Conservation (phyloP, 441 rosid species). For the Erodium moschatum region DNA sequence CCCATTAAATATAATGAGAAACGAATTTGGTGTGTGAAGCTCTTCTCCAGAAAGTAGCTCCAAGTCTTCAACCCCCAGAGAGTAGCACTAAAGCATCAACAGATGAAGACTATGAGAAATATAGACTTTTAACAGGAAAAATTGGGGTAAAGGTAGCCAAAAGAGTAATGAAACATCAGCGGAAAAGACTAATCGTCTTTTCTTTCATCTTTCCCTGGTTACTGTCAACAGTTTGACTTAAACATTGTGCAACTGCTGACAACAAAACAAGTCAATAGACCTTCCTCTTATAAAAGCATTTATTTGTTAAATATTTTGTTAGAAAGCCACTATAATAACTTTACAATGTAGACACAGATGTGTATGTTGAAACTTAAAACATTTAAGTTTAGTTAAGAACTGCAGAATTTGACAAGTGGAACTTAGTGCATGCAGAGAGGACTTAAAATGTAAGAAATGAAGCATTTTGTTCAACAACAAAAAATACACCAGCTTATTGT, state of each 20-base stretch:
- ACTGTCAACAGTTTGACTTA: neutral
- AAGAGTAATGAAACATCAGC: neutral
- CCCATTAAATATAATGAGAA: slow-evolving; percentile 75
- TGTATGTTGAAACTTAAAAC: too few species aligned
- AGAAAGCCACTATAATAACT: neutral
- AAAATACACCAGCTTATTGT: too few species aligned
- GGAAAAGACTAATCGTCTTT: neutral
- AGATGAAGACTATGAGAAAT: neutral
- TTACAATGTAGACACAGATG: too few species aligned
- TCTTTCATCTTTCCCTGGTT: neutral
- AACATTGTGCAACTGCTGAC: neutral
- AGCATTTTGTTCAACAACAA: too few species aligned
- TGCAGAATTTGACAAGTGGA: too few species aligned
- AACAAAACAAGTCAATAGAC: neutral
- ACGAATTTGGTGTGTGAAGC: slow-evolving; percentile 79
- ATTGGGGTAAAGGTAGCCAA: neutral
- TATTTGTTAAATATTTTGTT: neutral
- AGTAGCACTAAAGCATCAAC: slow-evolving; percentile 51
- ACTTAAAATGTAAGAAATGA: too few species aligned
- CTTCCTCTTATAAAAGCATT: neutral
- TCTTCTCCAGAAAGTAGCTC: slow-evolving; percentile 78
- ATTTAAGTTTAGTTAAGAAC: too few species aligned
- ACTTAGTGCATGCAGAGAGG: too few species aligned
- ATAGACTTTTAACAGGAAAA: slow-evolving; percentile 1
- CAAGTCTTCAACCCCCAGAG: slow-evolving; percentile 79